Evolutionary conservation across 495 filamentous ascomycete species (phyloP).

Genomic region (Podospora didyma): DNA sequence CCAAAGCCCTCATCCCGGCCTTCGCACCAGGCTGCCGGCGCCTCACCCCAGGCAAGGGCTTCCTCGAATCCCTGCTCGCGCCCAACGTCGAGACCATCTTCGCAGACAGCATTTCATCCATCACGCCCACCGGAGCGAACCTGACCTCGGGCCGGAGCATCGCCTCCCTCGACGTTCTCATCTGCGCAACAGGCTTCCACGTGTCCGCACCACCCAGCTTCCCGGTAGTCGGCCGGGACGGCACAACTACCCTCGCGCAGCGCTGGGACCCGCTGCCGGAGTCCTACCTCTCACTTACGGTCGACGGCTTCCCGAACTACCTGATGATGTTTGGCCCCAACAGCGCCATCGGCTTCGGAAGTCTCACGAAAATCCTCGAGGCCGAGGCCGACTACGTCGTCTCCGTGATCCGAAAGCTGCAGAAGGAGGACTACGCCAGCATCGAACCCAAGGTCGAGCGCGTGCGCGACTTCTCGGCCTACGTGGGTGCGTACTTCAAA

Average conservation of each 20-base stretch:
- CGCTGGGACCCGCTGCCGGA: constrained; percentile 51
- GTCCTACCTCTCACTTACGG: constrained; percentile 60
- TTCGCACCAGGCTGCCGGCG: constrained; percentile 68
- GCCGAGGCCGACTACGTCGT: constrained; percentile 59
- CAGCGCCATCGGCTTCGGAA: constrained; percentile 52
- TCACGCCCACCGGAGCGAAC: too few species aligned
- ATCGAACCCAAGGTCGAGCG: constrained; percentile 50
- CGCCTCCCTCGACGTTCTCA: constrained; percentile 44
- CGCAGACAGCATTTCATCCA: constrained; percentile 38
- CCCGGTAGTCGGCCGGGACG: constrained; percentile 47
- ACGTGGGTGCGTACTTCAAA: constrained; percentile 59
- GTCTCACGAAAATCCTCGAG: constrained; percentile 52
- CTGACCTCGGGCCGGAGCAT: constrained; percentile 44
- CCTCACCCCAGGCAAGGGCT: constrained; percentile 67
- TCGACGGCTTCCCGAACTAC: constrained; percentile 65
- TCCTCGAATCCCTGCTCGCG: constrained; percentile 62
- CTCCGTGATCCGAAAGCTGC: constrained; percentile 61
- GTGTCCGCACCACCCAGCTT: constrained; percentile 56
- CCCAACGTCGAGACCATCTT: constrained; percentile 59
- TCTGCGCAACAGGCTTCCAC: constrained; percentile 69
- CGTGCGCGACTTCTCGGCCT: constrained; percentile 57
- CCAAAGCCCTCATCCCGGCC: constrained; percentile 44
- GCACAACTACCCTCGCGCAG: constrained; percentile 46
- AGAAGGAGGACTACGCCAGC: constrained; percentile 62
- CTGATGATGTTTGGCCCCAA: constrained; percentile 62